Percentiles rank a stretch among this genome's conserved stretches.
Evolutionary conservation across 768 basidiomycete species (phyloP).

Genomic region (Baorangia bicolor): DNA sequence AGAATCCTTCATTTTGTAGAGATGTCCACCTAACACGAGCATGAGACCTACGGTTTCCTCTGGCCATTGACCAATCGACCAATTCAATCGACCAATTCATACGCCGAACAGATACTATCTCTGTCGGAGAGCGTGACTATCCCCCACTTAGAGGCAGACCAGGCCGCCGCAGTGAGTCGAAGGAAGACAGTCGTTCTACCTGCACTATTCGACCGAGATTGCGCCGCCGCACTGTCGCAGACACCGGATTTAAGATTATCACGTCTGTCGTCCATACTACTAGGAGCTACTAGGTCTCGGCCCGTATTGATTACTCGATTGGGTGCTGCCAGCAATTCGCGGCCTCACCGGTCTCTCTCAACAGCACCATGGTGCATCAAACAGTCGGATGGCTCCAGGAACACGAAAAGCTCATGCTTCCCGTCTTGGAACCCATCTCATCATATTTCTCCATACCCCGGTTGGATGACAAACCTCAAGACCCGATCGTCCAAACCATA

Average conservation of each 20-base stretch:
- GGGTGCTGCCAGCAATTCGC: too few relatives aligned
- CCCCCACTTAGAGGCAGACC: not conserved
- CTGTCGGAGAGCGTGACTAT: not conserved
- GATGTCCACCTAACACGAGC: constrained; percentile 18
- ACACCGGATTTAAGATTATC: too few relatives aligned
- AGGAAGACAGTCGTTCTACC: too few relatives aligned
- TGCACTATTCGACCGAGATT: too few relatives aligned
- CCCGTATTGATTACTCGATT: too few relatives aligned
- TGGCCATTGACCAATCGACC: too few relatives aligned
- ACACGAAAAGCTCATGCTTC: constrained; percentile 18
- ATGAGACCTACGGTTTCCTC: not conserved
- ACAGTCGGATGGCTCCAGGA: constrained; percentile 15
- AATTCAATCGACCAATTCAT: not conserved
- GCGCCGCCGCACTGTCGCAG: too few relatives aligned
- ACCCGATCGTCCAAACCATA: constrained; percentile 69
- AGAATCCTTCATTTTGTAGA: constrained; percentile 28
- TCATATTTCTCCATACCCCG: constrained; percentile 60
- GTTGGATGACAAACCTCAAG: constrained; percentile 72
- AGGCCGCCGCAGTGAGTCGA: too few relatives aligned
- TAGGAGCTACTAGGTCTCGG: too few relatives aligned
- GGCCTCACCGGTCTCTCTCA: not conserved
- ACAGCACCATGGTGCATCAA: constrained; percentile 1
- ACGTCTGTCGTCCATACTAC: too few relatives aligned
- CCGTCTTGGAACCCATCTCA: constrained; percentile 38
- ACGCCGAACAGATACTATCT: not conserved